Evolutionary conservation across 2,329 filamentous ascomycete genomes (phyloP).

Genomic region (Sporothrix brasiliensis): DNA sequence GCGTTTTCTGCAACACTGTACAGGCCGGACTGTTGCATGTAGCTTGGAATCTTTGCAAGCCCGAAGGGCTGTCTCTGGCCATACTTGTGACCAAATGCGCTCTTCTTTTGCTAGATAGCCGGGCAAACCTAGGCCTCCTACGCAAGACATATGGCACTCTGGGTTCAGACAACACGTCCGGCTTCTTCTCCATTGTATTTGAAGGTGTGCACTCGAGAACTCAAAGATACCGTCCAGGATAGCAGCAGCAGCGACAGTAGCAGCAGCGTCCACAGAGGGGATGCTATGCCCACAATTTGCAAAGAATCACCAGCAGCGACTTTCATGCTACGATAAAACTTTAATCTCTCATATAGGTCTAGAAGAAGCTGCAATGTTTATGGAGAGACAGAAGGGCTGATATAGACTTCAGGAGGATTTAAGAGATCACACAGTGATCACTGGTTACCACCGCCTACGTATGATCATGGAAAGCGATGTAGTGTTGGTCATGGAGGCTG

Average conservation of each 20-base stretch:
- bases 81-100: background rate
- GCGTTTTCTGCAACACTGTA: background rate
- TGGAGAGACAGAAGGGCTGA: background rate
- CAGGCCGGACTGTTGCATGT: background rate
- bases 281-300: background rate
- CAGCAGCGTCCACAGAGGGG: background rate
- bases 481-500: background rate
- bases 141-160: background rate
- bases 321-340: background rate
- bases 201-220: background rate
- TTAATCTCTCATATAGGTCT: background rate
- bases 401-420: background rate
- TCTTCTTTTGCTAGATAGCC: background rate
- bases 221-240: background rate
- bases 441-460: background rate
- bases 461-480: slow-evolving; percentile 1
- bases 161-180: background rate
- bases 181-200: background rate
- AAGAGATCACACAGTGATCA: background rate
- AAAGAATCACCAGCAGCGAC: background rate
- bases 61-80: background rate
- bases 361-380: background rate
- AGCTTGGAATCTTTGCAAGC: background rate
- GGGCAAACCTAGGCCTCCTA: background rate
- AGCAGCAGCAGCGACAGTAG: background rate